phyloP scores from a whole-genome alignment of 345 rosid species.

The Zanthoxylum bungeanum region DNA sequence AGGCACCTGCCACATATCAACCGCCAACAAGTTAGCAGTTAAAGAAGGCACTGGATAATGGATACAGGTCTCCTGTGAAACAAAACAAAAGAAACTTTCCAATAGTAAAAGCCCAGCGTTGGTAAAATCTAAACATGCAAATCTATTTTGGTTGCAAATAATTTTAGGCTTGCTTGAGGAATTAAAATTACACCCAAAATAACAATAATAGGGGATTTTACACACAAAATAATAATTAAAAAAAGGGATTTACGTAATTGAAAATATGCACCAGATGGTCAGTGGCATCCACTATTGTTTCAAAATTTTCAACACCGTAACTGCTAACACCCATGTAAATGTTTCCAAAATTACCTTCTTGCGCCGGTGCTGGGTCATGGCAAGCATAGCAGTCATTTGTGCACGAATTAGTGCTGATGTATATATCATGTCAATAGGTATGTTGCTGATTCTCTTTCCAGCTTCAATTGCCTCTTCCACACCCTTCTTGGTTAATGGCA shows the following conservation, averaged over 20 bases:
- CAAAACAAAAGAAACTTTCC: background rate
- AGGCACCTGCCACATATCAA: slow-evolving; percentile 61
- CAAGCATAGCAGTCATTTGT: slow-evolving; percentile 99
- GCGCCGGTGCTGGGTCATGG: slow-evolving; percentile 96
- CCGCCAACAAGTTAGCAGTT: slow-evolving; percentile 9
- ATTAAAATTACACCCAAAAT: background rate
- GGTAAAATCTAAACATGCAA: background rate
- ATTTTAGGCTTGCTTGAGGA: background rate
- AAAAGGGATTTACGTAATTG: too few relatives aligned
- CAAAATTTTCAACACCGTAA: background rate
- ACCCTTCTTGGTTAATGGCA: slow-evolving; percentile 89
- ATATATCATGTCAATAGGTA: slow-evolving; percentile 90
- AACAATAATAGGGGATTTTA: background rate
- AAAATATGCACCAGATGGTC: background rate
- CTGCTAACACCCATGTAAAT: background rate
- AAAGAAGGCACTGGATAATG: background rate
- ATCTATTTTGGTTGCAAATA: background rate
- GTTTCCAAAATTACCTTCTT: slow-evolving; percentile 53
- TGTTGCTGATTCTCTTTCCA: slow-evolving; percentile 90
- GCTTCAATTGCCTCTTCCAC: slow-evolving; percentile 98
- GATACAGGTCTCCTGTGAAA: background rate
- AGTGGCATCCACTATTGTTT: background rate
- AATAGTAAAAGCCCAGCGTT: background rate
- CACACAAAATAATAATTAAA: too few relatives aligned
- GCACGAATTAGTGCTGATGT: slow-evolving; percentile 94